phyloP scores from a whole-genome alignment of 164 flowering plant species.

The Liriodendron chinense region DNA sequence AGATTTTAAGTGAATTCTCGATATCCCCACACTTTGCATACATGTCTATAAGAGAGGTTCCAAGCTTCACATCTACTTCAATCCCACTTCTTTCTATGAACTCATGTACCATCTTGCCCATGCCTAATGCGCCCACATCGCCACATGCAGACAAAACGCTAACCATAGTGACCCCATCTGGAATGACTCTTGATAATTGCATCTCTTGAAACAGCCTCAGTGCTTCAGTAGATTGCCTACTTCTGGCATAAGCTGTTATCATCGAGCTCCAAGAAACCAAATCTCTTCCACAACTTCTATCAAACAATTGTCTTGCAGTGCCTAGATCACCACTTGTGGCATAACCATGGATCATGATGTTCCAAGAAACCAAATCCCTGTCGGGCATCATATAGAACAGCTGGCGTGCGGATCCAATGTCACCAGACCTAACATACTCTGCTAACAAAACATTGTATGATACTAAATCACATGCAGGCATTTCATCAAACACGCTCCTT shows the following conservation, averaged over 20 bases:
- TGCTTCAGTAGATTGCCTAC: conserved; percentile 26
- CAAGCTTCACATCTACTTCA: conserved; percentile 31
- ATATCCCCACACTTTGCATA: conserved; percentile 41
- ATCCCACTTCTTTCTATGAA: conserved; percentile 25
- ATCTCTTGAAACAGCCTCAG: conserved; percentile 29
- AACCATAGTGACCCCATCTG: conserved; percentile 34
- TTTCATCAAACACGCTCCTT: conserved; percentile 25
- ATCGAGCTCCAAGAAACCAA: conserved; percentile 36
- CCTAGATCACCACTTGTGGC: conserved; percentile 21
- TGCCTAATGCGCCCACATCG: conserved; percentile 32
- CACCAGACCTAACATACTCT: conserved; percentile 28
- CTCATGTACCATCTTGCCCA: conserved; percentile 35
- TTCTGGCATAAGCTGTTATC: conserved; percentile 27
- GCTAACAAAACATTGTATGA: conserved; percentile 30
- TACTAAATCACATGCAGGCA: conserved; percentile 26
- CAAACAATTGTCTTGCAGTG: conserved; percentile 28
- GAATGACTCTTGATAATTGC: conserved; percentile 25
- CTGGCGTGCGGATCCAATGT: conserved; percentile 19
- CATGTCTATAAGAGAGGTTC: conserved; percentile 41
- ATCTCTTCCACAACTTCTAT: conserved; percentile 19
- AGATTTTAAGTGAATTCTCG: conserved; percentile 21
- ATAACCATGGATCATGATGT: conserved; percentile 39
- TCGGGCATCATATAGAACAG: conserved; percentile 32
- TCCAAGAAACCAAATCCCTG: conserved; percentile 37
- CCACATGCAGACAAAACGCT: conserved; percentile 37